phyloP scores from a whole-genome alignment of 345 rosid species.

The Populus tremula region DNA sequence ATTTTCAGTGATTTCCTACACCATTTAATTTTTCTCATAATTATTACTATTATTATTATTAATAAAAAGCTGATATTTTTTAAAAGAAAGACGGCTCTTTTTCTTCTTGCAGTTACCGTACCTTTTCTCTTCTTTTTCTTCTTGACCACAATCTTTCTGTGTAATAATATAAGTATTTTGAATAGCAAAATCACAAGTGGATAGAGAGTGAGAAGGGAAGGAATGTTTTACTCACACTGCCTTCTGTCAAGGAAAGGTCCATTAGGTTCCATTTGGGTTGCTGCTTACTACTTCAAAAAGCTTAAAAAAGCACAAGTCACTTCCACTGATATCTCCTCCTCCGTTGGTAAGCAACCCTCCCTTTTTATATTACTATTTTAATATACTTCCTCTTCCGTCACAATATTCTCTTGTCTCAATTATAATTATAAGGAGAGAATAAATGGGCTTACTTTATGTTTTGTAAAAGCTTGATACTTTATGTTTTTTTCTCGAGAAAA shows the following conservation, averaged over 20 bases:
- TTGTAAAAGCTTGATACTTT: too few species aligned
- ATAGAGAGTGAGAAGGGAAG: not conserved
- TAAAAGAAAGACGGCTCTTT: not conserved
- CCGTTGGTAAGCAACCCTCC: conserved; percentile 60
- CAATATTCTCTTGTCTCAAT: not conserved
- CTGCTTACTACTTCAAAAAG: conserved; percentile 74
- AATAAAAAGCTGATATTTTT: not conserved
- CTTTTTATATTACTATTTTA: not conserved
- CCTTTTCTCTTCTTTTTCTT: not conserved
- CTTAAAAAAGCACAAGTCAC: conserved; percentile 71
- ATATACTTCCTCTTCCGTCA: not conserved
- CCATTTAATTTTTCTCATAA: too few species aligned
- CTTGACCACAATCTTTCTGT: not conserved
- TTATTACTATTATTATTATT: too few species aligned
- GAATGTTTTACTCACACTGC: conserved; percentile 56
- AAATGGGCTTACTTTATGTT: not conserved
- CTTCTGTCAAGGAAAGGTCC: conserved; percentile 65
- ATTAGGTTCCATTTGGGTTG: conserved; percentile 69
- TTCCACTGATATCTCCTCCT: conserved; percentile 59
- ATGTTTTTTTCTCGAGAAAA: too few species aligned
- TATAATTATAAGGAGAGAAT: not conserved
- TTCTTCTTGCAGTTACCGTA: too few species aligned
- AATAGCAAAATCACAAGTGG: not conserved
- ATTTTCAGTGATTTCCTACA: too few species aligned
- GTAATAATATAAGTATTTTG: not conserved